These are phyloP conservation scores for Claviceps maximensis DNA, from an alignment of 2,329 filamentous ascomycete genomes.

Conservation along the genomic window DNA sequence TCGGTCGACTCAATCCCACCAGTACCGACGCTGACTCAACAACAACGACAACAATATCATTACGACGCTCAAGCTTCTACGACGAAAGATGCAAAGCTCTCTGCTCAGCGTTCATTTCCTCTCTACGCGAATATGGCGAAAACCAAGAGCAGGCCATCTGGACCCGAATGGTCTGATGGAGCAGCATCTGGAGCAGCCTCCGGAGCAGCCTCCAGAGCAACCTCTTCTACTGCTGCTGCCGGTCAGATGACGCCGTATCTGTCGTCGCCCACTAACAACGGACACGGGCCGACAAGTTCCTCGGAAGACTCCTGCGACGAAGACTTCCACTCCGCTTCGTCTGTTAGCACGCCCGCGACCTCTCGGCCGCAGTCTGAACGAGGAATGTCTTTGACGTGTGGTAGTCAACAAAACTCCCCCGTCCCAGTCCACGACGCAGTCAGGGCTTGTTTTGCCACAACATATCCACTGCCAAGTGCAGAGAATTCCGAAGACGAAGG, in stretches of 20 bases:
- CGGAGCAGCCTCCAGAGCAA: too few species aligned
- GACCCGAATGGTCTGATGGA: neutral
- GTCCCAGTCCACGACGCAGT: slow-evolving; percentile 1
- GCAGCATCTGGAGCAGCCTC: too few species aligned
- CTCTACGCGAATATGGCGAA: neutral
- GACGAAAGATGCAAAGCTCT: neutral
- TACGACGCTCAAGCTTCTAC: neutral
- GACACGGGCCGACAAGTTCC: slow-evolving; percentile 13
- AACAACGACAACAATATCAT: neutral
- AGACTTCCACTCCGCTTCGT: slow-evolving; percentile 21
- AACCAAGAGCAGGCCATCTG: neutral
- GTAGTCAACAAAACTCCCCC: slow-evolving; percentile 2
- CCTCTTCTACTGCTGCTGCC: neutral
- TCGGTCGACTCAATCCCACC: slow-evolving; percentile 4
- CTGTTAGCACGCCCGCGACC: slow-evolving; percentile 25
- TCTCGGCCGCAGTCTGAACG: slow-evolving; percentile 28
- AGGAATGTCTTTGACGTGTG: slow-evolving; percentile 12
- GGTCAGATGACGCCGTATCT: neutral
- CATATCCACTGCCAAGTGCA: slow-evolving; percentile 1
- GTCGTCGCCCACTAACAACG: neutral
- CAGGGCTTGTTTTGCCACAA: neutral
- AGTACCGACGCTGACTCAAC: neutral
- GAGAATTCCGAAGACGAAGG: slow-evolving; percentile 6
- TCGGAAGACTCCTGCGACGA: slow-evolving; percentile 27
- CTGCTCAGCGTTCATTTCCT: slow-evolving; percentile 1